A percentile compares a stretch with the other conserved stretches of the same genome.
These are phyloP conservation scores for Chloropicon primus DNA, from an alignment of 139 green algal species.

Conservation along the genomic window DNA sequence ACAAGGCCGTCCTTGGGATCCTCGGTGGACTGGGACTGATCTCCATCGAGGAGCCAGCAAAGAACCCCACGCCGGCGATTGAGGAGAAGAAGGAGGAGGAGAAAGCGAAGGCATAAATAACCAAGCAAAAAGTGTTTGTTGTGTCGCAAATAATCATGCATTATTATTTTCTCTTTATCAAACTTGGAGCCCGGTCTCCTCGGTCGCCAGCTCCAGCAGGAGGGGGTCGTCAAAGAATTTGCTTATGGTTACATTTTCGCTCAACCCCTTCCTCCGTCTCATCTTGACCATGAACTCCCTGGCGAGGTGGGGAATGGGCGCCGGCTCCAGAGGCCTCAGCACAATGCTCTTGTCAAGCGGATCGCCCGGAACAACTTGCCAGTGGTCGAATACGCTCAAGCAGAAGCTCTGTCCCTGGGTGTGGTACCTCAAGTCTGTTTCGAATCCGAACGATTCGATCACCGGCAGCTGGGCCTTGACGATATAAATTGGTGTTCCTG, in stretches of 20 bases:
- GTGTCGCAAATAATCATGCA: too few species aligned
- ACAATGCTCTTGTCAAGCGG: conserved; percentile 74
- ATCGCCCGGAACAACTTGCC: conserved; percentile 77
- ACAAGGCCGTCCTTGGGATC: conserved; percentile 60
- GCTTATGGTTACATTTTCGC: conserved; percentile 85
- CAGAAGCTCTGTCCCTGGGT: conserved; percentile 96
- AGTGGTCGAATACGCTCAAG: conserved; percentile 90
- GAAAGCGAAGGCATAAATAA: not conserved
- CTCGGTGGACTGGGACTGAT: conserved; percentile 41
- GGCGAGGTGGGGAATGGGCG: conserved; percentile 45
- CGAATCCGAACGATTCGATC: conserved; percentile 95
- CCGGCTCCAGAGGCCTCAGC: conserved; percentile 86
- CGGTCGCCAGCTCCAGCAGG: conserved; percentile 77
- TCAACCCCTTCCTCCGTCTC: conserved; percentile 84
- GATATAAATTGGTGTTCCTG: conserved; percentile 76
- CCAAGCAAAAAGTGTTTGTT: too few species aligned
- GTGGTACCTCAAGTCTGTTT: conserved; percentile 95
- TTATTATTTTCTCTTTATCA: too few species aligned
- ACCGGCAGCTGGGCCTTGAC: conserved; percentile 76
- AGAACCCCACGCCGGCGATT: not conserved
- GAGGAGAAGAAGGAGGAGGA: not conserved
- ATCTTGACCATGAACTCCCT: conserved; percentile 98
- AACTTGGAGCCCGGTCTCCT: conserved; percentile 65
- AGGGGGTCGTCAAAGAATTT: conserved; percentile 97
- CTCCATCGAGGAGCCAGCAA: conserved; percentile 16